Conservation (phyloP, 202 grass and related monocot species). For the Musa balbisiana region DNA sequence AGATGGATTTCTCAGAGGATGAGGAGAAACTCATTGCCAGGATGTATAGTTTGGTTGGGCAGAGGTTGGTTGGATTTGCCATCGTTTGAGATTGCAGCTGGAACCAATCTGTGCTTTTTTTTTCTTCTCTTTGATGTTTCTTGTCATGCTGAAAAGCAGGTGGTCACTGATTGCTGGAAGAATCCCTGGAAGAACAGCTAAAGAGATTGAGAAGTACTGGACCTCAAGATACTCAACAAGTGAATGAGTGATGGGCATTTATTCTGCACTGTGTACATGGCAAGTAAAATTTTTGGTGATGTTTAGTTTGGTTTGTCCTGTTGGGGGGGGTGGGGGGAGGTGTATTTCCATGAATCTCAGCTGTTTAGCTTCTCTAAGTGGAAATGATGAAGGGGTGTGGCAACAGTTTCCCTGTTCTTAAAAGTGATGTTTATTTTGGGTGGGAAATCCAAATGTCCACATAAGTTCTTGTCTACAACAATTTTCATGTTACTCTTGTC, state of each 20-base stretch:
- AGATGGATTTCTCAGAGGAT: constrained; percentile 36
- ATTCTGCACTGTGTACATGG: neutral
- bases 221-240: constrained; percentile 30
- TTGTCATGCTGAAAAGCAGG: constrained; percentile 11
- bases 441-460: too few species aligned
- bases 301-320: neutral
- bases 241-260: neutral
- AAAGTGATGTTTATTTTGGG: too few species aligned
- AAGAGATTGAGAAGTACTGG: constrained; percentile 48
- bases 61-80: constrained; percentile 23
- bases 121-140: neutral
- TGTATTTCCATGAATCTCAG: neutral
- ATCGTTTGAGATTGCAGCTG: neutral
- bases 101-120: neutral
- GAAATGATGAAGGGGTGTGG: neutral
- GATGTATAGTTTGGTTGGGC: constrained; percentile 41
- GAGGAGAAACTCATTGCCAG: constrained; percentile 40
- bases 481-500: too few species aligned
- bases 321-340: too few species aligned
- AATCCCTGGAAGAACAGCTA: constrained; percentile 41
- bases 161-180: constrained; percentile 43
- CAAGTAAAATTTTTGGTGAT: neutral
- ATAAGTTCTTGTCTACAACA: too few species aligned
- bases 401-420: too few species aligned
- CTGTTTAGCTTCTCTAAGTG: neutral